A percentile compares a stretch with the other conserved stretches of the same genome.
Conservation (phyloP, 306 rosid species). For the Oxytropis ochrocephala region DNA sequence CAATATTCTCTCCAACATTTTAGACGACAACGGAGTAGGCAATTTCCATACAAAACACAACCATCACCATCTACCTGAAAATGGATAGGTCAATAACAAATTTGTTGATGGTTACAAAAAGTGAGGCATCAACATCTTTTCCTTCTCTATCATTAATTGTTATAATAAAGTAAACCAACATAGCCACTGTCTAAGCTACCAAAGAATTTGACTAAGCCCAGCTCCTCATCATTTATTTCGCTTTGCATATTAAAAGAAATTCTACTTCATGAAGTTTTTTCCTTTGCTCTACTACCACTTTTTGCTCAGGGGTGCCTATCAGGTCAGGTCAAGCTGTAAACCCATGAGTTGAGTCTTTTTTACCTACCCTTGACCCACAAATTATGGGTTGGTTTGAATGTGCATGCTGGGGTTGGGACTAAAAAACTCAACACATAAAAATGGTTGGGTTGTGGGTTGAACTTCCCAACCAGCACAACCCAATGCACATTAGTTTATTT, state of each 20-base stretch:
- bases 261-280: not conserved
- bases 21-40: slow-evolving; percentile 55
- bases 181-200: not conserved
- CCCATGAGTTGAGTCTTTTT: not conserved
- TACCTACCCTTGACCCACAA: not conserved
- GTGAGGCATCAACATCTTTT: not conserved
- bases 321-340: not conserved
- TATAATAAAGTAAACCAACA: not conserved
- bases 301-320: not conserved
- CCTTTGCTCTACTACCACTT: not conserved
- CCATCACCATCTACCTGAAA: slow-evolving; percentile 70
- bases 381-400: not conserved
- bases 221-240: not conserved
- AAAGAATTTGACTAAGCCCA: not conserved
- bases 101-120: not conserved
- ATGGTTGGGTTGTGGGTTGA: not conserved
- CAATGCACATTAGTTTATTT: not conserved
- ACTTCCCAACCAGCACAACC: not conserved
- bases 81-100: slow-evolving; percentile 20
- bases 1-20: slow-evolving; percentile 44
- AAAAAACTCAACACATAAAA: not conserved
- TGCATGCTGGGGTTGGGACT: not conserved
- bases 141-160: slow-evolving; percentile 1
- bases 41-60: slow-evolving; percentile 69
- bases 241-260: not conserved